These are phyloP conservation scores for Angophora floribunda DNA, from an alignment of 345 rosid species.

Conservation along the genomic window DNA sequence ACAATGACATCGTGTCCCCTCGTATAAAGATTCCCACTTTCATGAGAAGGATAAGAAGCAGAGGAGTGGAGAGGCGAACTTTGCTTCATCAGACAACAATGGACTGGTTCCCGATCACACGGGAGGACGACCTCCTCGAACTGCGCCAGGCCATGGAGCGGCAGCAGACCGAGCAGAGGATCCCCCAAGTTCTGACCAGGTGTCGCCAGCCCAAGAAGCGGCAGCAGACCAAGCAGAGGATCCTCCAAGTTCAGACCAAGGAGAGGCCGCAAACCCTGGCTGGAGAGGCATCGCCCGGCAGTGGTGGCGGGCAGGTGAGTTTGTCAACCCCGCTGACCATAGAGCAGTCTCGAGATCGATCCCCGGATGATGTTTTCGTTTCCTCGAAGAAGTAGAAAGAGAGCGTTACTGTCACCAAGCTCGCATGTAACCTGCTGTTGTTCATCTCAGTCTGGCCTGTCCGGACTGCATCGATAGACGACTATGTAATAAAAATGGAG, in stretches of 20 bases:
- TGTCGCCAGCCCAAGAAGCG: neutral
- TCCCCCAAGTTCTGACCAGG: neutral
- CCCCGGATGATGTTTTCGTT: neutral
- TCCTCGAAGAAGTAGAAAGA: neutral
- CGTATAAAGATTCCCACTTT: neutral
- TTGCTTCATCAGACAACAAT: neutral
- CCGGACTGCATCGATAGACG: neutral
- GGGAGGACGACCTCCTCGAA: neutral
- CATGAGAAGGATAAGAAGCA: neutral
- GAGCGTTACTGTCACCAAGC: neutral
- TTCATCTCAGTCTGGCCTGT: neutral
- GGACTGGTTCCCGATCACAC: too few species aligned
- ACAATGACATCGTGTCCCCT: neutral
- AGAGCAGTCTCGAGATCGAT: neutral
- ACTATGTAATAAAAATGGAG: neutral
- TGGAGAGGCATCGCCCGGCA: neutral
- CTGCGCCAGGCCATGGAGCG: too few species aligned
- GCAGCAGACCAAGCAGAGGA: neutral
- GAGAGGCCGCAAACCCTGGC: neutral
- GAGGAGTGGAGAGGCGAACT: neutral
- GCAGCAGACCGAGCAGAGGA: neutral
- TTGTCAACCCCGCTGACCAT: neutral
- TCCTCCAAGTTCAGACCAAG: neutral
- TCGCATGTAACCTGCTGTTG: neutral
- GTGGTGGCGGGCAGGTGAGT: neutral